phyloP scores from a whole-genome alignment of 495 filamentous ascomycete species.

The Extremus antarcticus region DNA sequence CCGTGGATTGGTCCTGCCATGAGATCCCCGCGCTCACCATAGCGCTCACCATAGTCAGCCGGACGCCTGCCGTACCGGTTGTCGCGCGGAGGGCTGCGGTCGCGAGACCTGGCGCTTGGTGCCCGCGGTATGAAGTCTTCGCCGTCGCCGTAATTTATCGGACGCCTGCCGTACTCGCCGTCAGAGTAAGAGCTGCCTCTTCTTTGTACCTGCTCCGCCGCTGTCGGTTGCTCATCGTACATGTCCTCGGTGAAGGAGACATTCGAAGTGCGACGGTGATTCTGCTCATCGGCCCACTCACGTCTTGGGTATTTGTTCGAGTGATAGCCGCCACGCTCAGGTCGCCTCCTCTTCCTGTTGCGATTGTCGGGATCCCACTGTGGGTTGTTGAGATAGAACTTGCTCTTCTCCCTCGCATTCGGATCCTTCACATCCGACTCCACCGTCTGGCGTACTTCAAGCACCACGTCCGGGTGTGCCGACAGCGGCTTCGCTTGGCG shows the following conservation, averaged over 20 bases:
- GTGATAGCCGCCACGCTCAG: conserved; percentile 36
- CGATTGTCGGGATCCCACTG: conserved; percentile 76
- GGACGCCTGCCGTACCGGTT: conserved; percentile 11
- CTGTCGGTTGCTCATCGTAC: conserved; percentile 56
- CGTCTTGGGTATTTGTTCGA: conserved; percentile 43
- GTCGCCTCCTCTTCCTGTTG: conserved; percentile 35
- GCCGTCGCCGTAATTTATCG: conserved; percentile 25
- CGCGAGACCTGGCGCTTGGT: background rate
- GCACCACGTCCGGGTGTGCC: conserved; percentile 52
- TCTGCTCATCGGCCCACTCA: conserved; percentile 46
- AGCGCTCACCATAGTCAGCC: too few species aligned
- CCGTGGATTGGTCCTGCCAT: too few species aligned
- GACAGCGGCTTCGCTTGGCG: conserved; percentile 54
- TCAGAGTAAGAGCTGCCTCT: conserved; percentile 10
- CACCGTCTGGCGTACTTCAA: conserved; percentile 65
- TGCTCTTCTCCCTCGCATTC: conserved; percentile 66
- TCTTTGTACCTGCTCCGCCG: conserved; percentile 10
- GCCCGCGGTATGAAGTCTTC: conserved; percentile 26
- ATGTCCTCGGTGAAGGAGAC: conserved; percentile 58
- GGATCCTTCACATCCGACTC: conserved; percentile 66
- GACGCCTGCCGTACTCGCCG: conserved; percentile 21
- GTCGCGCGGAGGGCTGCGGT: conserved; percentile 1
- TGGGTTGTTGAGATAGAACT: conserved; percentile 85
- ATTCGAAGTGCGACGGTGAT: conserved; percentile 29
- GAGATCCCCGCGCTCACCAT: too few species aligned